Evolutionary conservation across 371 early-diverging fungal species (phyloP).

Genomic region (Actinomortierella ambigua): DNA sequence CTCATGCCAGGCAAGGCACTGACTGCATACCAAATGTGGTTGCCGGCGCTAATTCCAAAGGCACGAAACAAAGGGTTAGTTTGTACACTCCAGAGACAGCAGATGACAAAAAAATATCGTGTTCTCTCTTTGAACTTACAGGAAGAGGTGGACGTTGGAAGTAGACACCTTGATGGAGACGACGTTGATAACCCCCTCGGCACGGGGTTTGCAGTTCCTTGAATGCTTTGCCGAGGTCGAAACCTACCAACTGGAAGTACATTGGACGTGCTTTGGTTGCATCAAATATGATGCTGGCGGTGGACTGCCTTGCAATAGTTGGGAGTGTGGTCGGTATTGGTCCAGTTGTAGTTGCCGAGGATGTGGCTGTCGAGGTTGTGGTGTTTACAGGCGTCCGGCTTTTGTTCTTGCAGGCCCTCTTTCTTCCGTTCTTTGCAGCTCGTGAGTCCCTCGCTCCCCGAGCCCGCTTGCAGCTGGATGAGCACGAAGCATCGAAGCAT

Average conservation of each 20-base stretch:
- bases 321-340: background rate
- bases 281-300: background rate
- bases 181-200: conserved; percentile 1
- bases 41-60: conserved; percentile 1
- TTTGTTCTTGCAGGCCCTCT: background rate
- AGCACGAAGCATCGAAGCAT: background rate
- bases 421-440: background rate
- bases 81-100: conserved; percentile 1
- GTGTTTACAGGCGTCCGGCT: background rate
- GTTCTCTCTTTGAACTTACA: conserved; percentile 2
- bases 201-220: conserved; percentile 1
- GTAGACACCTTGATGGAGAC: background rate
- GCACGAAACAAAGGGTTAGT: background rate
- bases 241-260: background rate
- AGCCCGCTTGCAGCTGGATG: conserved; percentile 1
- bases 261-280: conserved; percentile 1
- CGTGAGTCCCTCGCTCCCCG: conserved; percentile 1
- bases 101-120: conserved; percentile 1
- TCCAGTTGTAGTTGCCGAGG: background rate
- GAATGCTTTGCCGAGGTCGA: conserved; percentile 1
- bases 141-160: conserved; percentile 1
- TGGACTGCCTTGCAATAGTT: background rate
- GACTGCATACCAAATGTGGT: background rate
- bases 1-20: conserved; percentile 4
- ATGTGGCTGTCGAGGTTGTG: conserved; percentile 1